Evolutionary conservation across 805 yeast genomes (phyloP), one percentile per base, ranked within the genome.

Genomic region (Yarrowia bubula): DNA sequence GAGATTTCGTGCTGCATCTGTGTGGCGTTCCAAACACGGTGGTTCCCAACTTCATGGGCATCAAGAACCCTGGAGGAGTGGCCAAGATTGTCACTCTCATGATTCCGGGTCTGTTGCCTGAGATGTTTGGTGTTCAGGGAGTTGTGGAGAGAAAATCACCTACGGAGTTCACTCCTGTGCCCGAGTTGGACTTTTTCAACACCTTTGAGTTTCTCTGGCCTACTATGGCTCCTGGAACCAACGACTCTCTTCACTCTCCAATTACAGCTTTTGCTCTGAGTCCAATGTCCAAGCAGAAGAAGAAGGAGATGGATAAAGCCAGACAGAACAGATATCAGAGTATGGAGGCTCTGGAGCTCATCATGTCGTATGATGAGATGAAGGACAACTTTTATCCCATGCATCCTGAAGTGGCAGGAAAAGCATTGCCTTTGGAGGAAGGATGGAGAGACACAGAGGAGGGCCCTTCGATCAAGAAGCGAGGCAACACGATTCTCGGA

Each of bases 221-320:
- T 0, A 75, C 87, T 1, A 71, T 75, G 32, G 79, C 86, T 6
- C 96, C 96, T 0, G 97, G 96, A 0, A 81, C 85, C 3, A 82
- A 81, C 68, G 84, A 81, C 46, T 79, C 82, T 9, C 72, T 84
- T 39, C 84, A 77, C 70, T 86, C 86, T 55, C 81, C 85, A 14
- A 77, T 81, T 63, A 80, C 79, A 48, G 79, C 89, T 1, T 80
- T 91, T 50, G 77, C 84, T 14, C 80, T 80, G 64, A 79, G 83
- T n/a, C 85, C 86, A 0, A 74, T 86, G 65, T 78, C 87, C 2
- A 84, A 83, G 63, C 77, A 79, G 38, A 92, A 88, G 67, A 83
- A 80, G 69, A 77, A 77, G 62, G 73, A 73, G n/a, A 72, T 78
- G 69, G 9, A 73, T 65, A 66, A 74, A 70, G 51, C 65, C 77